Evolutionary conservation across 2,329 filamentous ascomycete species (phyloP).

Genomic region (Cadophora gregata): DNA sequence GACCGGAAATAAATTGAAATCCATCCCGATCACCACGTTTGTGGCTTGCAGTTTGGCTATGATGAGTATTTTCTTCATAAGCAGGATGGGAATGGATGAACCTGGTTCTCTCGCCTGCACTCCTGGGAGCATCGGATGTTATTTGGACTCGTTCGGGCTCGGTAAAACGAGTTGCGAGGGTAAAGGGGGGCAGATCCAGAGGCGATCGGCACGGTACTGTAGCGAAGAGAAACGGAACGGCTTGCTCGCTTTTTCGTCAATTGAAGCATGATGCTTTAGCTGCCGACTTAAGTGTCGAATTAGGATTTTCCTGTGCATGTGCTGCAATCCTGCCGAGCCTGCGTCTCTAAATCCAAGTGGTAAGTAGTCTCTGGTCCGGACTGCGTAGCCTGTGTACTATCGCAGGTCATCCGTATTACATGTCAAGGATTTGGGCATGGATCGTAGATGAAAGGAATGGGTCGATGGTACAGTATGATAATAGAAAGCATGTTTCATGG

Average conservation of each 20-base stretch:
- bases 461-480: neutral
- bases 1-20: neutral
- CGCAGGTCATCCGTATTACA: neutral
- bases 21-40: neutral
- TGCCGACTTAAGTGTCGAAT: conserved; percentile 6
- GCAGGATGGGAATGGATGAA: neutral
- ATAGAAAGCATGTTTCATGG: conserved; percentile 3
- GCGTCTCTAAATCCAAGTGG: neutral
- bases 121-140: conserved; percentile 3
- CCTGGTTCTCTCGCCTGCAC: neutral
- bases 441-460: conserved; percentile 1
- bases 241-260: neutral
- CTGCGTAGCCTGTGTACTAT: neutral
- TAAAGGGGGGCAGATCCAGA: conserved; percentile 2
- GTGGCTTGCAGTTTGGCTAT: conserved; percentile 10
- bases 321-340: conserved; percentile 12
- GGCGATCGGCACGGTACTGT: conserved; percentile 14
- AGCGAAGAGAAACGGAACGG: conserved; percentile 12
- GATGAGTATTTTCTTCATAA: conserved; percentile 9
- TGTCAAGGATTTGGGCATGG: neutral
- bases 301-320: conserved; percentile 11
- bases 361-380: neutral
- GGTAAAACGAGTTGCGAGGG: neutral
- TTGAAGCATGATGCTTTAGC: neutral
- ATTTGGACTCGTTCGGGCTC: neutral